phyloP scores from a whole-genome alignment of 805 yeast species.

The Saccharomycopsis sp. region DNA sequence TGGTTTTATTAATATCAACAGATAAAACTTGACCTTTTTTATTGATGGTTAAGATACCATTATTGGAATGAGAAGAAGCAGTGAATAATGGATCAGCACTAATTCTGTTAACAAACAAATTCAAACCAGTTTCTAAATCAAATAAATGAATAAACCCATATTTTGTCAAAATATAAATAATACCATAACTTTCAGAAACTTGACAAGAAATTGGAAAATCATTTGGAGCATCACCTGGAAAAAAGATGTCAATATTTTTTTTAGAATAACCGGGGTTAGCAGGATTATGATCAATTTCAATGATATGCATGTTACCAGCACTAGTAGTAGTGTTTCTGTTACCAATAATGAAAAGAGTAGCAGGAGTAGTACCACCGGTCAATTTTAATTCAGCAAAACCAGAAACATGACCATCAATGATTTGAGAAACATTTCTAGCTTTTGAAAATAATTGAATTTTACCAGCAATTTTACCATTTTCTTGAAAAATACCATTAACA shows the following conservation, averaged over 20 bases:
- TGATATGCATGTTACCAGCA: slow-evolving; percentile 73
- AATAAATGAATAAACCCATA: slow-evolving; percentile 94
- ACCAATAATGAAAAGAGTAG: slow-evolving; percentile 88
- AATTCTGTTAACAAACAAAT: slow-evolving; percentile 90
- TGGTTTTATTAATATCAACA: slow-evolving; percentile 77
- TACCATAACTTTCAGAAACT: slow-evolving; percentile 76
- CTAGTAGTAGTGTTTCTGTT: slow-evolving; percentile 74
- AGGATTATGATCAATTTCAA: slow-evolving; percentile 90
- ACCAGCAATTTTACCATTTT: slow-evolving; percentile 89
- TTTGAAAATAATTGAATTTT: slow-evolving; percentile 88
- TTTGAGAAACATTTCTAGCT: slow-evolving; percentile 86
- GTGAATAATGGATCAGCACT: slow-evolving; percentile 94
- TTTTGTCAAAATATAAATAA: slow-evolving; percentile 83
- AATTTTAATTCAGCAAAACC: slow-evolving; percentile 69
- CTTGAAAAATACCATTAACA: slow-evolving; percentile 89
- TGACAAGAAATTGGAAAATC: slow-evolving; percentile 95
- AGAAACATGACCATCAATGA: slow-evolving; percentile 96
- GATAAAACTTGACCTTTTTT: slow-evolving; percentile 92
- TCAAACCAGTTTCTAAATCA: slow-evolving; percentile 86
- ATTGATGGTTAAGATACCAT: slow-evolving; percentile 89
- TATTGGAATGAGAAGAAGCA: slow-evolving; percentile 58
- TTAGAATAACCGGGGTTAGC: slow-evolving; percentile 76
- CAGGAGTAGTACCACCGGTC: slow-evolving; percentile 63
- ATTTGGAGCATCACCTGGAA: slow-evolving; percentile 92
- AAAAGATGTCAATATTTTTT: slow-evolving; percentile 85